Conservation (phyloP, 345 rosid species). For the Citrus reticulata region DNA sequence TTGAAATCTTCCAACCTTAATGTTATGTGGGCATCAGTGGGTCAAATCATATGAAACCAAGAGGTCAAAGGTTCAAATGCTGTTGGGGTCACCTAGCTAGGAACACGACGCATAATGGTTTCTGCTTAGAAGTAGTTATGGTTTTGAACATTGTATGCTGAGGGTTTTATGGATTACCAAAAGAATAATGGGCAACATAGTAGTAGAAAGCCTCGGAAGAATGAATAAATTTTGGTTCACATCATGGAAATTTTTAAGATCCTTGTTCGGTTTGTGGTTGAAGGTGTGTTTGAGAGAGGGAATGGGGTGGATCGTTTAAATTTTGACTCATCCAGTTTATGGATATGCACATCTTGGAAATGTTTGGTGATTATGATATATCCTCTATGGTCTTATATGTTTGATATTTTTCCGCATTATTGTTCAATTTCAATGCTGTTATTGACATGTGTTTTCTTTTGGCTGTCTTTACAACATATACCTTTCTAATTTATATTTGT, state of each 20-base stretch:
- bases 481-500: not conserved
- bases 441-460: not conserved
- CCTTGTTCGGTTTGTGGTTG: not conserved
- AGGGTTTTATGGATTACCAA: not conserved
- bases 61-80: not conserved
- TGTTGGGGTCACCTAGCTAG: not conserved
- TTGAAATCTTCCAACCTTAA: not conserved
- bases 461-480: not conserved
- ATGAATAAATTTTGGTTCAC: not conserved
- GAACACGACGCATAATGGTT: not conserved
- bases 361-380: not conserved
- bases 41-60: not conserved
- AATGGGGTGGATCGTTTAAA: not conserved
- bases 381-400: not conserved
- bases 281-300: not conserved
- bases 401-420: not conserved
- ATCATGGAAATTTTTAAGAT: not conserved
- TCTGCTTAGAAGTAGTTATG: not conserved
- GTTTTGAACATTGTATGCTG: not conserved
- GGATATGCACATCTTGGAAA: not conserved
- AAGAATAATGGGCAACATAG: not conserved
- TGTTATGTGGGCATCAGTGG: not conserved
- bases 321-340: not conserved
- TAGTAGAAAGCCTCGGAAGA: not conserved
- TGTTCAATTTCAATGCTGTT: not conserved